These are phyloP conservation scores for Zygoascus flipseniorum DNA, from an alignment of 805 yeast genomes.

Conservation along the genomic window DNA sequence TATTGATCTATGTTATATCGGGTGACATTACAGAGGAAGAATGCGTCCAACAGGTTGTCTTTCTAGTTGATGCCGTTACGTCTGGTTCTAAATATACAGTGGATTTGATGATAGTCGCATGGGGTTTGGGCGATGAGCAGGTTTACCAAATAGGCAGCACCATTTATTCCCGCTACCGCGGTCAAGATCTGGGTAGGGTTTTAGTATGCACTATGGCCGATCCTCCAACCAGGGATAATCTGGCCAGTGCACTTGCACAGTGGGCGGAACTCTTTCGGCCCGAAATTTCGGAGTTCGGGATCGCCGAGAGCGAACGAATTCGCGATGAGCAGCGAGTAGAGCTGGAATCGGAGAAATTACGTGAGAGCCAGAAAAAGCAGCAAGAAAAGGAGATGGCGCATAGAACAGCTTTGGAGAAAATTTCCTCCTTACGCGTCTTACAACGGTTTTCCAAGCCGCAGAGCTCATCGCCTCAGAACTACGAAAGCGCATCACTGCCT, in stretches of 20 bases:
- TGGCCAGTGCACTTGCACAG: neutral
- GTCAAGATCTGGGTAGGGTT: neutral
- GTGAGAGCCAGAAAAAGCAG: neutral
- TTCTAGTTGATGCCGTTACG: neutral
- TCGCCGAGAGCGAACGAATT: neutral
- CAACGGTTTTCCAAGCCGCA: neutral
- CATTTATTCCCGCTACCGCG: neutral
- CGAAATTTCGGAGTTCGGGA: neutral
- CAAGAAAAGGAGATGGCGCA: neutral
- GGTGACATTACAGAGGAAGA: neutral
- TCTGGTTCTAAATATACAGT: neutral
- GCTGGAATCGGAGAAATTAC: neutral
- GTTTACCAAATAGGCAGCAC: neutral
- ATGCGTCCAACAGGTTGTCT: neutral
- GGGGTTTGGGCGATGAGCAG: neutral
- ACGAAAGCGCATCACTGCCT: neutral
- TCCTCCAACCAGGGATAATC: neutral
- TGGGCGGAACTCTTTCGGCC: neutral
- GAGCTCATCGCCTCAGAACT: neutral
- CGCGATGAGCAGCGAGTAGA: neutral
- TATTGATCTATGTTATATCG: conserved; percentile 32
- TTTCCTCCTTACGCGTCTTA: neutral
- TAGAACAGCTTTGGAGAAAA: neutral
- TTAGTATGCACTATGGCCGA: neutral
- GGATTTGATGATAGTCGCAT: neutral